phyloP scores from a whole-genome alignment of 2,329 filamentous ascomycete species.

The Aspergillus flavus region DNA sequence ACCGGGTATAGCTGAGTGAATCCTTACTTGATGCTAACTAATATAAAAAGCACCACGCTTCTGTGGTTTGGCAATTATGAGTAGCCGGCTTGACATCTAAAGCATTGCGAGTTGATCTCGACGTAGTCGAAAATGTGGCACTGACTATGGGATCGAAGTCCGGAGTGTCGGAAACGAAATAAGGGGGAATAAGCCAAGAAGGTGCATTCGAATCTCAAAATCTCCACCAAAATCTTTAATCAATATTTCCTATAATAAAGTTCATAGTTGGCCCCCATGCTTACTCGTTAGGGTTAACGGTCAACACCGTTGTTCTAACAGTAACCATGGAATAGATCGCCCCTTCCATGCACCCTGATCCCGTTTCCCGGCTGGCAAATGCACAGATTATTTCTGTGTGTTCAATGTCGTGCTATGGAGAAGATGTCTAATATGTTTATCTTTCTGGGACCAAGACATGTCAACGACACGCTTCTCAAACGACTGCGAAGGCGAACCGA shows the following conservation, averaged over 20 bases:
- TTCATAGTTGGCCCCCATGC: not conserved
- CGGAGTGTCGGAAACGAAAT: not conserved
- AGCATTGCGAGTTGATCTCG: too few species aligned
- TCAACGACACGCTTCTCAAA: not conserved
- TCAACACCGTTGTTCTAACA: not conserved
- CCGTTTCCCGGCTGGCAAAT: not conserved
- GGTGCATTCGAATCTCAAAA: too few species aligned
- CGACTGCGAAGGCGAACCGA: not conserved
- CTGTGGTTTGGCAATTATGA: too few species aligned
- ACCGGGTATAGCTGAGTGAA: not conserved
- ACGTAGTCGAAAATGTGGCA: too few species aligned
- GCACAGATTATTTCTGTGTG: not conserved
- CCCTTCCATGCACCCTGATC: not conserved
- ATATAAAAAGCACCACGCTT: not conserved
- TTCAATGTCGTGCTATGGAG: not conserved
- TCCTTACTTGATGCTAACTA: not conserved
- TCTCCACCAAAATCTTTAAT: not conserved
- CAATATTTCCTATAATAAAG: not conserved
- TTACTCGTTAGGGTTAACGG: not conserved
- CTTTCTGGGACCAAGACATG: too few species aligned
- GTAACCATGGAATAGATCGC: not conserved
- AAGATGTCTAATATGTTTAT: not conserved
- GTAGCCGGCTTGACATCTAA: too few species aligned
- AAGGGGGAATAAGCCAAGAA: not conserved
- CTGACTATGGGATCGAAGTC: not conserved